A percentile compares a stretch with the other conserved stretches of the same genome.
Conservation (phyloP, 768 basidiomycete genomes). For the Hericium coralloides region DNA sequence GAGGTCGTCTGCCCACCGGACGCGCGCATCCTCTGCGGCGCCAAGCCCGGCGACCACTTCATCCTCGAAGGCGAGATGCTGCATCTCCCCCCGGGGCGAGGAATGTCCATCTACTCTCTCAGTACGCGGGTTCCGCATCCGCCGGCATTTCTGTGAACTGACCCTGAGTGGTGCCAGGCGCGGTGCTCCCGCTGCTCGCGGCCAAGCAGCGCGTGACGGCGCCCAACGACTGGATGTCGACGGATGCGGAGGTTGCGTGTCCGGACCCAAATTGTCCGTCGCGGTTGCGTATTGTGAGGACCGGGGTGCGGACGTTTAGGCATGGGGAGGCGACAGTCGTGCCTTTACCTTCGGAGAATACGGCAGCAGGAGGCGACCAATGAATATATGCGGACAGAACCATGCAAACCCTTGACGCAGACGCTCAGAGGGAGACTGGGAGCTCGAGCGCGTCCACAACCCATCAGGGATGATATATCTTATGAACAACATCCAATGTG, state of each 20-base stretch:
- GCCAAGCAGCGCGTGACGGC: slow-evolving; percentile 54
- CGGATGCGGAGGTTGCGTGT: slow-evolving; percentile 55
- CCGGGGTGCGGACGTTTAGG: slow-evolving; percentile 41
- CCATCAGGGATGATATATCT: too few species aligned
- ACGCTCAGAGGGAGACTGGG: too few species aligned
- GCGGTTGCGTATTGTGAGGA: slow-evolving; percentile 40
- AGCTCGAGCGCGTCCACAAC: too few species aligned
- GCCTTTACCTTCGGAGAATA: slow-evolving; percentile 16
- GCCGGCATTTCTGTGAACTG: neutral
- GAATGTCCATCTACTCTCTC: slow-evolving; percentile 62
- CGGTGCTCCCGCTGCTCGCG: slow-evolving; percentile 57
- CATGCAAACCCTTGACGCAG: too few species aligned
- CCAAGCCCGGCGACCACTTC: slow-evolving; percentile 56
- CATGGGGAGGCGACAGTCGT: slow-evolving; percentile 48
- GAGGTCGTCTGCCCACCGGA: slow-evolving; percentile 53
- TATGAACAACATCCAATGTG: neutral
- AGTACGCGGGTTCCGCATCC: slow-evolving; percentile 23
- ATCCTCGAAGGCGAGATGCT: slow-evolving; percentile 57
- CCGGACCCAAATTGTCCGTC: slow-evolving; percentile 62
- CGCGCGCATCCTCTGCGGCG: slow-evolving; percentile 52
- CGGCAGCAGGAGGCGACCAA: too few species aligned
- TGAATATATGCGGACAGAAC: too few species aligned
- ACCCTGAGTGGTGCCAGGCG: slow-evolving; percentile 26
- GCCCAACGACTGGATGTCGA: slow-evolving; percentile 58
- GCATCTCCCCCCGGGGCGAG: slow-evolving; percentile 49